phyloP scores from a whole-genome alignment of 441 rosid genomes.

The Erysimum pusillum region DNA sequence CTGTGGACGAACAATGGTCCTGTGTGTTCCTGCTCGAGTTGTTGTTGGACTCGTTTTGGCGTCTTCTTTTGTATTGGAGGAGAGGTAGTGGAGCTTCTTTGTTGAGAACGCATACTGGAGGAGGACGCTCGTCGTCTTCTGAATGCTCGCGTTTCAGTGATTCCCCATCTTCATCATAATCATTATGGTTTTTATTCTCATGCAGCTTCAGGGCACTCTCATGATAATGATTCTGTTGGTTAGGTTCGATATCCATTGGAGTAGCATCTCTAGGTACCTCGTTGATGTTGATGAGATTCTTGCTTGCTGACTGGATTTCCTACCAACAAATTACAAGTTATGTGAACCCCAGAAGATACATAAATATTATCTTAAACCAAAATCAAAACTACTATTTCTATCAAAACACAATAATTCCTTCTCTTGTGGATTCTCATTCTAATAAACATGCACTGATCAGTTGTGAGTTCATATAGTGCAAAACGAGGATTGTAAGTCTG shows the following conservation, averaged over 20 bases:
- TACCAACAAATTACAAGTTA: slow-evolving; percentile 47
- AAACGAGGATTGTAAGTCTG: slow-evolving; percentile 3
- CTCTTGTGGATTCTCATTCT: not conserved
- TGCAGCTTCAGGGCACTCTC: slow-evolving; percentile 58
- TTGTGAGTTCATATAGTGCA: slow-evolving; percentile 20
- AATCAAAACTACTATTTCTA: not conserved
- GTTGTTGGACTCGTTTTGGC: slow-evolving; percentile 63
- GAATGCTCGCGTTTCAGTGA: slow-evolving; percentile 51
- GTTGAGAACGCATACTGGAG: slow-evolving; percentile 61
- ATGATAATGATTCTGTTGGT: slow-evolving; percentile 39
- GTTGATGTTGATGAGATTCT: slow-evolving; percentile 45
- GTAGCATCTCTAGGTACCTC: slow-evolving; percentile 59
- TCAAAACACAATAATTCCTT: slow-evolving; percentile 12
- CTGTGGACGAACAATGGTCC: slow-evolving; percentile 76
- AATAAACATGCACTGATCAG: not conserved
- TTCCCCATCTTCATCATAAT: slow-evolving; percentile 50
- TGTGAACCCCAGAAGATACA: not conserved
- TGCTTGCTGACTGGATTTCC: slow-evolving; percentile 53
- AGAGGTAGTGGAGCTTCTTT: slow-evolving; percentile 72
- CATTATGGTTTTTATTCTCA: slow-evolving; percentile 18
- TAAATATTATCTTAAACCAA: not conserved
- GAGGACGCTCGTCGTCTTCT: slow-evolving; percentile 55
- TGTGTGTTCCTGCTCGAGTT: slow-evolving; percentile 67
- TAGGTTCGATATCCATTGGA: slow-evolving; percentile 39
- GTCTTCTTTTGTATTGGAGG: slow-evolving; percentile 77